These are phyloP conservation scores for Pachyrhizus erosus DNA, from an alignment of 306 rosid genomes.

Conservation along the genomic window DNA sequence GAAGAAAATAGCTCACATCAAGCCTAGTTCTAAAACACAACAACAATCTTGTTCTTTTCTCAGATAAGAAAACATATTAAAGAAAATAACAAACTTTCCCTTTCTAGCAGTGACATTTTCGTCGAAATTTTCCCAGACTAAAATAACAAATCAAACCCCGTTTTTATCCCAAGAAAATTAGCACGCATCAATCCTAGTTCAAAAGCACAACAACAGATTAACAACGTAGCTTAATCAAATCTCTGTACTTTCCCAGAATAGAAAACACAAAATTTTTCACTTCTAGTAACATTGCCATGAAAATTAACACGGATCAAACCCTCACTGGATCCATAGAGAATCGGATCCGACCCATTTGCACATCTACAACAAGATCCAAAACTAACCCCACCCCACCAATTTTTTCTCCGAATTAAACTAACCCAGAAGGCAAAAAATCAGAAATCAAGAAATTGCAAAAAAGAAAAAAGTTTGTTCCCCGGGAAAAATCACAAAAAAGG, in stretches of 20 bases:
- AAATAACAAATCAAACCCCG: neutral
- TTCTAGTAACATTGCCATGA: slow-evolving; percentile 11
- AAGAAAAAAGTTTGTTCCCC: neutral
- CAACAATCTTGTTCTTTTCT: neutral
- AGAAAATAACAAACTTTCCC: neutral
- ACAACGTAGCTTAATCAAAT: slow-evolving; percentile 32
- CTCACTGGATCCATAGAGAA: slow-evolving; percentile 24
- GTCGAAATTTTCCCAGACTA: neutral
- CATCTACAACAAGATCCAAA: slow-evolving; percentile 38
- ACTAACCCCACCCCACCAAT: slow-evolving; percentile 35
- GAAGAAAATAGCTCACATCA: neutral
- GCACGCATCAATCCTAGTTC: slow-evolving; percentile 48
- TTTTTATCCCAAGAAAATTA: neutral
- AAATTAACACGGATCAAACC: neutral
- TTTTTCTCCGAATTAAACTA: neutral
- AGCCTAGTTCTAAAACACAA: neutral
- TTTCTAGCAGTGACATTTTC: neutral
- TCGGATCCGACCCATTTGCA: slow-evolving; percentile 34
- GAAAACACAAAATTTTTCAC: neutral
- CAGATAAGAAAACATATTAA: neutral
- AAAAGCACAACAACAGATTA: slow-evolving; percentile 7
- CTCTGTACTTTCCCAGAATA: neutral
- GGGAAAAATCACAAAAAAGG: slow-evolving; percentile 10
- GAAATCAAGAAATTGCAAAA: neutral
- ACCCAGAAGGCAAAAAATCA: slow-evolving; percentile 17